Evolutionary conservation across 2,329 filamentous ascomycete species (phyloP), one percentile per base, ranked within the genome.

Genomic region (Xylariaceae sp.): DNA sequence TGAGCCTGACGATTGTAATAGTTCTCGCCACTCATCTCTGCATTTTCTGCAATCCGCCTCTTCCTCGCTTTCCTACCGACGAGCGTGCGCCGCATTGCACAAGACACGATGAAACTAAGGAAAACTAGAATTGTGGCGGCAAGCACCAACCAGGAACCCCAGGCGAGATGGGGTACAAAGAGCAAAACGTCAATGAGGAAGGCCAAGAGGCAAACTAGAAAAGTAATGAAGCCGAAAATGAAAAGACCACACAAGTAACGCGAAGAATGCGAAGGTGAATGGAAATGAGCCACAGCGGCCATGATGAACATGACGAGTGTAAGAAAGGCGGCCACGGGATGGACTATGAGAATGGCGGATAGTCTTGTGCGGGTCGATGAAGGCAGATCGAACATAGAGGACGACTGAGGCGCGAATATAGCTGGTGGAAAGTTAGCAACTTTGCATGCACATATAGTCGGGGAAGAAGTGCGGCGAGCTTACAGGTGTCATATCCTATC

Each of bases 11-110:
- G 80, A 65, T 86, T 87, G 72, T 95, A 96, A 70, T 87, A 96
- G 67, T 91, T 94, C 65, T 94, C 85, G 31, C 92, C 92, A 69
- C 89, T 97, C 91, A 97, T 97, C 69, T 97, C 91, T 6, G 91
- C 89, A 68, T 97, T 96, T 71, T 95, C 88, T 2, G 85, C 90
- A 68, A 97, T 95, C 45, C 90, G 84, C 76, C 86, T 89, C 78
- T 94, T 91, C 59, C 91, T 83, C n/a, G 91, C 89, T 74, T 96
- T 96, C 64, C 92, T 84, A 71, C 89, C 89, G 58, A 96, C 89
- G 54, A 97, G 76, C 2, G 91, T 95, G 57, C 92, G 85, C 60
- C 94, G 87, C 91, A 97, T 97, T 27, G 90, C 91, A 70, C 91
- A 99, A 6, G 91, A 91, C 37, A 96, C 85, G 54, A 99, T 80